Conservation (phyloP, 225 moss, liverwort and hornwort genomes). For the Antitrichia curtipendula region DNA sequence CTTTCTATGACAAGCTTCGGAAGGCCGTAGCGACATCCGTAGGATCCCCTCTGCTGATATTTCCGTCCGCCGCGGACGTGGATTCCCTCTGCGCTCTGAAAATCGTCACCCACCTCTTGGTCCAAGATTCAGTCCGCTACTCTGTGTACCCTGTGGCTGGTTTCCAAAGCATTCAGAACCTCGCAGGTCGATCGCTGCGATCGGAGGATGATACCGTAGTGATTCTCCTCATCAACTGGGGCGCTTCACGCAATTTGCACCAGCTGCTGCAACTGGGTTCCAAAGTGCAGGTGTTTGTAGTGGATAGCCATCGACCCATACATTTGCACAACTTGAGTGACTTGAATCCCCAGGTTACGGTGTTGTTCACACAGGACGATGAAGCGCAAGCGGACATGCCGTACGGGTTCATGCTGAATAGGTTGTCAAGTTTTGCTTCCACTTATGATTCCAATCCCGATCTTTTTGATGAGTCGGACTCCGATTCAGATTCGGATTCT, state of each 20-base stretch:
- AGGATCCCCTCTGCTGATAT: conserved; percentile 61
- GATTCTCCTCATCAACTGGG: conserved; percentile 82
- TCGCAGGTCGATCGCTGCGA: conserved; percentile 34
- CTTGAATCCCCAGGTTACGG: conserved; percentile 47
- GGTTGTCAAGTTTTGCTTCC: conserved; percentile 28
- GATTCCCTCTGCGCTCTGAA: conserved; percentile 75
- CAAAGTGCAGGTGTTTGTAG: conserved; percentile 64
- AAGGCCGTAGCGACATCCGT: conserved; percentile 42
- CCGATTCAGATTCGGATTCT: conserved; percentile 25
- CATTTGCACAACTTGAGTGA: conserved; percentile 66
- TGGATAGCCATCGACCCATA: conserved; percentile 87
- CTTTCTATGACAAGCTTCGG: conserved; percentile 69
- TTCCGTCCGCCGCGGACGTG: conserved; percentile 76
- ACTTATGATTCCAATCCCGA: conserved; percentile 40
- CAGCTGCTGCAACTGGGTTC: conserved; percentile 55
- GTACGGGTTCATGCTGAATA: conserved; percentile 43
- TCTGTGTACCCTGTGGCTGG: conserved; percentile 78
- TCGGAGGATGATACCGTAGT: conserved; percentile 42
- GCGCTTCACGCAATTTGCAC: conserved; percentile 72
- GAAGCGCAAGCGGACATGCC: conserved; percentile 68
- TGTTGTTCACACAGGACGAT: conserved; percentile 71
- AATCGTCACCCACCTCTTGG: conserved; percentile 54
- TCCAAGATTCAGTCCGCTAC: conserved; percentile 73
- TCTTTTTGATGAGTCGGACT: conserved; percentile 24
- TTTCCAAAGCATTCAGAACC: conserved; percentile 46